These are phyloP conservation scores for Hygrocybe coccinea DNA, from an alignment of 768 basidiomycete genomes.

Conservation along the genomic window DNA sequence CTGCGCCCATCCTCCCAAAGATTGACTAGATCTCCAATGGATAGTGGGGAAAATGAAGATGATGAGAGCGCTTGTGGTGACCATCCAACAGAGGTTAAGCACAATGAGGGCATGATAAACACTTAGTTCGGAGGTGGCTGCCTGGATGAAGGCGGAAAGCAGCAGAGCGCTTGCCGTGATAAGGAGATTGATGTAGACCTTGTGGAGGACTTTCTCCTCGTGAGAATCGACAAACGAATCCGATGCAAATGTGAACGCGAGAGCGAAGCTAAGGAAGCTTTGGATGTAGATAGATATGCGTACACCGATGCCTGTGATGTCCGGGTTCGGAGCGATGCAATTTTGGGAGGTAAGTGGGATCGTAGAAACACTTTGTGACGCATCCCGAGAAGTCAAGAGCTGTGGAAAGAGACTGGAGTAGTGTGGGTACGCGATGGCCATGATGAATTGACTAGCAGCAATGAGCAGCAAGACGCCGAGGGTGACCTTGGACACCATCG, in stretches of 20 bases:
- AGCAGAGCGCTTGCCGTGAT: constrained; percentile 14
- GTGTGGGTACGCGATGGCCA: too few relatives aligned
- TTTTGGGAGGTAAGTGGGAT: background rate
- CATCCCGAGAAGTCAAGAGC: too few relatives aligned
- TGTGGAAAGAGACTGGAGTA: too few relatives aligned
- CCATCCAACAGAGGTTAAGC: constrained; percentile 17
- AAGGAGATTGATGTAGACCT: background rate
- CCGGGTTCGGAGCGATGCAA: constrained; percentile 7
- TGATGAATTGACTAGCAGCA: too few relatives aligned
- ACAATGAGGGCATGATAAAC: constrained; percentile 14
- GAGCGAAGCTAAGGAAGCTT: constrained; percentile 1
- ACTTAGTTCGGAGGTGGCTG: constrained; percentile 4
- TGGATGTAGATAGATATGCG: constrained; percentile 12
- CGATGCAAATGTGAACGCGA: background rate
- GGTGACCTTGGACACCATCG: too few relatives aligned
- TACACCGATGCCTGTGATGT: constrained; percentile 15
- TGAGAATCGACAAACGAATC: constrained; percentile 2
- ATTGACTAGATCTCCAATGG: background rate
- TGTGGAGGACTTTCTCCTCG: background rate
- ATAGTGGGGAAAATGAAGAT: background rate
- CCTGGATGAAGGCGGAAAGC: constrained; percentile 14
- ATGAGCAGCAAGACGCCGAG: too few relatives aligned
- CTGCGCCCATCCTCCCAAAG: background rate
- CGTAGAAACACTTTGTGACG: background rate
- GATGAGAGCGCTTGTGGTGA: constrained; percentile 4